phyloP scores from a whole-genome alignment of 192 early-diverging fungal species.

The Coemansia sp. region DNA sequence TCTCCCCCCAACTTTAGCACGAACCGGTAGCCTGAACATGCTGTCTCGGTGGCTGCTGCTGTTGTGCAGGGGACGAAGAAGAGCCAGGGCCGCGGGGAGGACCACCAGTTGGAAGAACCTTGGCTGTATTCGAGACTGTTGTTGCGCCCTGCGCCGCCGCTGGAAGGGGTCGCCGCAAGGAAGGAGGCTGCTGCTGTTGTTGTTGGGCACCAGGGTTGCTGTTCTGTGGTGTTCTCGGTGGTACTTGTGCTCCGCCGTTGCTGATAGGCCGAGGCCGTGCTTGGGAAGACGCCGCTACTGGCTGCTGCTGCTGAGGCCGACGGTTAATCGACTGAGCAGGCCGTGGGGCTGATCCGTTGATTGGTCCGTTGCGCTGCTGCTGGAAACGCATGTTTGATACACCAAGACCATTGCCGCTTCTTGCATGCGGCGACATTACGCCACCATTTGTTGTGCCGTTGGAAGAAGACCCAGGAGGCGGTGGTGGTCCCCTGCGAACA shows the following conservation, averaged over 20 bases:
- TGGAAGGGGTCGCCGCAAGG: constrained; percentile 5
- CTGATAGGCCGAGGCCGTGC: background rate
- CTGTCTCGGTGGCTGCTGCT: background rate
- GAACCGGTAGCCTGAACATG: constrained; percentile 4
- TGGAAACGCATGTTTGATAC: background rate
- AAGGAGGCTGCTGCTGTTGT: background rate
- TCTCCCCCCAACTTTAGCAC: background rate
- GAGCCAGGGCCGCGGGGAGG: background rate
- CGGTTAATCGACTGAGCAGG: constrained; percentile 6
- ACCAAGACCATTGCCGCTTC: background rate
- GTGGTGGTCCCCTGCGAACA: background rate
- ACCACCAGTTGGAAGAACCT: background rate
- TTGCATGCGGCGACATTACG: background rate
- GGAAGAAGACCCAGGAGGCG: background rate
- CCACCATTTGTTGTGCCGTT: background rate
- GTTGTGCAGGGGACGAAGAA: constrained; percentile 1
- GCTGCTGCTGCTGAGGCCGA: background rate
- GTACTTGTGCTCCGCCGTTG: background rate
- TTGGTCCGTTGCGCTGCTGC: constrained; percentile 7
- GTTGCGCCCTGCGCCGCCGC: background rate
- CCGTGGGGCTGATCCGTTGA: background rate
- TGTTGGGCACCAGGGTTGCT: background rate
- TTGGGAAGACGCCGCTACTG: background rate
- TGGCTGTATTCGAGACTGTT: background rate
- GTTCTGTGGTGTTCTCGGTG: background rate